Percentiles rank a stretch among this genome's conserved stretches.
Conservation (phyloP, 768 basidiomycete species). For the Hypholoma sublateritium region DNA sequence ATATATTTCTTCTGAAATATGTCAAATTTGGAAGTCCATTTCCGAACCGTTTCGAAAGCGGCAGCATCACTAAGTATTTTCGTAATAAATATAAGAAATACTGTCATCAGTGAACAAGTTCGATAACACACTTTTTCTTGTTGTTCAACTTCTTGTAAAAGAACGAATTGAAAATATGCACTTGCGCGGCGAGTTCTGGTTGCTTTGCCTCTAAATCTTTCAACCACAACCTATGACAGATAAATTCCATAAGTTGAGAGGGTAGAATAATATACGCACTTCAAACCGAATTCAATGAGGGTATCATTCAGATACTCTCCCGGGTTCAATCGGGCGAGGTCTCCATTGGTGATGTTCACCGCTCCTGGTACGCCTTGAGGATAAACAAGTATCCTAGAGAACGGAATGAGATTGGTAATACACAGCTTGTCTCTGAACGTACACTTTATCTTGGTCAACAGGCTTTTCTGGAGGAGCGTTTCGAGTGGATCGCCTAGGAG, state of each 20-base stretch:
- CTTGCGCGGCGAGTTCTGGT: constrained; percentile 64
- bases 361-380: constrained; percentile 70
- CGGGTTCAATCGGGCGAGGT: constrained; percentile 69
- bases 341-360: constrained; percentile 80
- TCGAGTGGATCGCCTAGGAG: constrained; percentile 27
- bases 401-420: neutral
- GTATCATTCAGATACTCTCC: constrained; percentile 95
- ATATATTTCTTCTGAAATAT: constrained; percentile 91
- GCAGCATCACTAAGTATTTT: constrained; percentile 32
- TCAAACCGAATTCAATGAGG: constrained; percentile 92
- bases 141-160: constrained; percentile 91
- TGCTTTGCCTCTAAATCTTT: constrained; percentile 51
- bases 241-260: neutral
- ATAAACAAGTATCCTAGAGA: constrained; percentile 68
- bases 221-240: constrained; percentile 62
- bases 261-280: constrained; percentile 48
- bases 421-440: constrained; percentile 17
- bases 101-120: constrained; percentile 15
- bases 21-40: constrained; percentile 91
- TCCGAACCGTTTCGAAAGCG: constrained; percentile 82
- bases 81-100: neutral
- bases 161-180: constrained; percentile 95
- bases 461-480: constrained; percentile 8
- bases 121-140: constrained; percentile 51
- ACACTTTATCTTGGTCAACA: constrained; percentile 61